Evolutionary conservation across 257 asterid genomes (phyloP).

Genomic region (Solanum ahanhuiri): DNA sequence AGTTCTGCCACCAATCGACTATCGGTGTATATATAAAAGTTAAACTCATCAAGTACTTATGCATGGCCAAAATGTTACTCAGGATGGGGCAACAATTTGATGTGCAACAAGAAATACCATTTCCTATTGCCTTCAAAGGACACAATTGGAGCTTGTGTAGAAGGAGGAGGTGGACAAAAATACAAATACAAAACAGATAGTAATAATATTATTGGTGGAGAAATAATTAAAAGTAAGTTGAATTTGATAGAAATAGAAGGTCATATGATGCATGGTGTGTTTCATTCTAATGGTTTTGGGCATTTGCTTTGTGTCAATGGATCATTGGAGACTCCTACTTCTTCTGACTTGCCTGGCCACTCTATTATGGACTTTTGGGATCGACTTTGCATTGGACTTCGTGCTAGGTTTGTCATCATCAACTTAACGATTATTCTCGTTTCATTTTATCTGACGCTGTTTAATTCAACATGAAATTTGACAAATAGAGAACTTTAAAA

Average conservation of each 20-base stretch:
- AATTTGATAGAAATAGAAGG: constrained; percentile 53
- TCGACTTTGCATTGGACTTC: constrained; percentile 66
- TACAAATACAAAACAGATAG: background rate
- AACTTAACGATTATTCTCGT: background rate
- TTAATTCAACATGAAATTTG: background rate
- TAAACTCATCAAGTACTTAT: background rate
- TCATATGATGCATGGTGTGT: constrained; percentile 78
- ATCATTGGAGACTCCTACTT: constrained; percentile 39
- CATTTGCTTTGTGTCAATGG: constrained; percentile 87
- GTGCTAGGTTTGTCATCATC: constrained; percentile 56
- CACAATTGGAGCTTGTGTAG: constrained; percentile 16
- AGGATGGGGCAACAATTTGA: constrained; percentile 96
- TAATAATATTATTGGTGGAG: background rate
- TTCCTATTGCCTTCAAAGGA: constrained; percentile 67
- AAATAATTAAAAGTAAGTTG: constrained; percentile 13
- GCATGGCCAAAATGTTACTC: constrained; percentile 19
- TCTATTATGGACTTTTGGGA: constrained; percentile 97
- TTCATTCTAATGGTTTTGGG: constrained; percentile 91
- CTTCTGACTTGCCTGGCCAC: constrained; percentile 57
- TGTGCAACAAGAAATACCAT: constrained; percentile 90
- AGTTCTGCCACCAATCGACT: too few relatives aligned
- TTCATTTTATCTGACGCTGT: rapidly evolving
- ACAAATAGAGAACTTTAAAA: background rate
- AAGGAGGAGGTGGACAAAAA: background rate
- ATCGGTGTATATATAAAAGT: too few relatives aligned